Evolutionary conservation across 2,329 filamentous ascomycete genomes (phyloP).

Genomic region (Phialemoniopsis sp.): DNA sequence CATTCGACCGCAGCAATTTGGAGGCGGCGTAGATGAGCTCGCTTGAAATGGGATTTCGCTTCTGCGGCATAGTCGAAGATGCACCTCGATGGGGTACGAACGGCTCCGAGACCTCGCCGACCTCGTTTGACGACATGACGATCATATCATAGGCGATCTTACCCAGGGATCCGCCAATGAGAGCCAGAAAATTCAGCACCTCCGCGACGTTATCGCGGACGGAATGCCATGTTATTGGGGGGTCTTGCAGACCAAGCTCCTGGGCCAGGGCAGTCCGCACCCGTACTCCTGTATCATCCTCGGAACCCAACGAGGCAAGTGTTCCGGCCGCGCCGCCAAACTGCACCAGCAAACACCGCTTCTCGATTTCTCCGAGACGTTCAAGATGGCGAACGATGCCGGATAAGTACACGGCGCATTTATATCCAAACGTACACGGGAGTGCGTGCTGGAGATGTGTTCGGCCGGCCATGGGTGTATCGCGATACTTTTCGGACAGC

Average conservation of each 20-base stretch:
- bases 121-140: slow-evolving; percentile 53
- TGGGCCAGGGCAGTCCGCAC: slow-evolving; percentile 44
- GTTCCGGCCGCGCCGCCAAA: slow-evolving; percentile 54
- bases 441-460: slow-evolving; percentile 55
- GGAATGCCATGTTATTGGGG: slow-evolving; percentile 54
- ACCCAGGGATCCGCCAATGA: slow-evolving; percentile 47
- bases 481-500: slow-evolving; percentile 38
- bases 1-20: slow-evolving; percentile 47
- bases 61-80: slow-evolving; percentile 54
- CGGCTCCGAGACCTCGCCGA: slow-evolving; percentile 50
- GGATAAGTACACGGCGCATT: slow-evolving; percentile 50
- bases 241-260: slow-evolving; percentile 41
- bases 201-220: slow-evolving; percentile 50
- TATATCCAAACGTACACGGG: slow-evolving; percentile 54
- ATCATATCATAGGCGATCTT: slow-evolving; percentile 54
- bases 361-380: slow-evolving; percentile 39
- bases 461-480: slow-evolving; percentile 52
- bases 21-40: slow-evolving; percentile 51
- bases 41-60: slow-evolving; percentile 54
- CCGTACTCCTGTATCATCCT: slow-evolving; percentile 37
- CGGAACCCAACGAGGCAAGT: slow-evolving; percentile 42
- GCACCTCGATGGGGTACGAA: slow-evolving; percentile 50
- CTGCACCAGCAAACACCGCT: slow-evolving; percentile 44
- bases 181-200: slow-evolving; percentile 45
- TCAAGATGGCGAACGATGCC: slow-evolving; percentile 42